Conservation (phyloP, 768 basidiomycete genomes). For the Neoboletus brunneissimus region DNA sequence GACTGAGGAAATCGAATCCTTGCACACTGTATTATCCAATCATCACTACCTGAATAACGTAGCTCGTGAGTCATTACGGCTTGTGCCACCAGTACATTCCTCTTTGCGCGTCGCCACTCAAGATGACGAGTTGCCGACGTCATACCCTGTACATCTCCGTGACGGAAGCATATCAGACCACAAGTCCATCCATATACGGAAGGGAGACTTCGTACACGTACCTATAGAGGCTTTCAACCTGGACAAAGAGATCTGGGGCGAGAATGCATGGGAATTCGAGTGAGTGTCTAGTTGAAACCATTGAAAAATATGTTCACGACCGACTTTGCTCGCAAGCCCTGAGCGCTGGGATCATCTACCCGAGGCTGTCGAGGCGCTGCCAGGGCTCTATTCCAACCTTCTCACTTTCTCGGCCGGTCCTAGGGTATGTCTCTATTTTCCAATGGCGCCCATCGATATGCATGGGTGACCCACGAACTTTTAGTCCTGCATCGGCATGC, state of each 20-base stretch:
- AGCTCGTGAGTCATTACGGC: conserved; percentile 68
- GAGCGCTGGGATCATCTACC: conserved; percentile 81
- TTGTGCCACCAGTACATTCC: conserved; percentile 79
- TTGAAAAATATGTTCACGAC: conserved; percentile 2
- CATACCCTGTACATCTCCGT: conserved; percentile 53
- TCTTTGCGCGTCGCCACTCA: conserved; percentile 74
- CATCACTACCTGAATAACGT: conserved; percentile 78
- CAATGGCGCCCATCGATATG: not conserved
- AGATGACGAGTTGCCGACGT: conserved; percentile 75
- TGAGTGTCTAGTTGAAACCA: conserved; percentile 33
- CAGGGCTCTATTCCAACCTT: conserved; percentile 69
- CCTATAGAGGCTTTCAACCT: conserved; percentile 79
- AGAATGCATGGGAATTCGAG: conserved; percentile 80
- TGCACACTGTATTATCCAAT: conserved; percentile 53
- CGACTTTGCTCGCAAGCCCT: conserved; percentile 44
- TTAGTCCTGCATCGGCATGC: conserved; percentile 80
- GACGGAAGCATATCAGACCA: conserved; percentile 45
- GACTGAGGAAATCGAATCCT: conserved; percentile 62
- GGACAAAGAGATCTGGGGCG: conserved; percentile 76
- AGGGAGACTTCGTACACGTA: conserved; percentile 74
- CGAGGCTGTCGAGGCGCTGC: conserved; percentile 59
- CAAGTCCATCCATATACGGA: conserved; percentile 49
- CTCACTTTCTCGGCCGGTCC: conserved; percentile 81
- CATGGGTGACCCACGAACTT: not conserved
- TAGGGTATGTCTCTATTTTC: conserved; percentile 47